Evolutionary conservation across 257 asterid species (phyloP).

Genomic region (Nicotiana tomentosiformis): DNA sequence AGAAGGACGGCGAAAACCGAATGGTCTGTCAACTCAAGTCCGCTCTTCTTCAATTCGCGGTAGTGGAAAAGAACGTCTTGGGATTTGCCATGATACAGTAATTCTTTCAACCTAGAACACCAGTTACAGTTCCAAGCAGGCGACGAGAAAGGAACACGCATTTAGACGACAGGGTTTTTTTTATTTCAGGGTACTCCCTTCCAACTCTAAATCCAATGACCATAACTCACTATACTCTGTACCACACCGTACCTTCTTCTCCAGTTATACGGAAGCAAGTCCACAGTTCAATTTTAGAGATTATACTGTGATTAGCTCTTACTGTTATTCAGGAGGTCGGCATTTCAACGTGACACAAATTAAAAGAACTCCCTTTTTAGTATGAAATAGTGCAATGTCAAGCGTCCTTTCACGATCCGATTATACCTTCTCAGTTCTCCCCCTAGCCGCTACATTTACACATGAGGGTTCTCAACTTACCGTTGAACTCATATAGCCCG

Average conservation of each 20-base stretch:
- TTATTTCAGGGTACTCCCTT: background rate
- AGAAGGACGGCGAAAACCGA: conserved; percentile 54
- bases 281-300: too few species aligned
- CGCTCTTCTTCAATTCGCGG: conserved; percentile 30
- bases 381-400: too few species aligned
- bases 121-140: conserved; percentile 26
- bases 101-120: conserved; percentile 41
- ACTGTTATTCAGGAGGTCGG: too few species aligned
- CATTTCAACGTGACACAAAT: too few species aligned
- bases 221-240: background rate
- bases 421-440: too few species aligned
- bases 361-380: too few species aligned
- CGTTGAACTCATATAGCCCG: too few species aligned
- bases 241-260: background rate
- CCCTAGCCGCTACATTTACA: too few species aligned
- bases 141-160: conserved; percentile 36
- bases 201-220: background rate
- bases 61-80: conserved; percentile 45
- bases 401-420: too few species aligned
- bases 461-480: too few species aligned
- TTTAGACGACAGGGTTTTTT: background rate
- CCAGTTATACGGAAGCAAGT: too few species aligned
- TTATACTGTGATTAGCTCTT: background rate
- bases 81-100: conserved; percentile 42
- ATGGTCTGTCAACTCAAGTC: conserved; percentile 41